Base-by-base conservation (phyloP, 371 early-diverging fungal genomes). In the Rhizopus arrhizus region DNA sequence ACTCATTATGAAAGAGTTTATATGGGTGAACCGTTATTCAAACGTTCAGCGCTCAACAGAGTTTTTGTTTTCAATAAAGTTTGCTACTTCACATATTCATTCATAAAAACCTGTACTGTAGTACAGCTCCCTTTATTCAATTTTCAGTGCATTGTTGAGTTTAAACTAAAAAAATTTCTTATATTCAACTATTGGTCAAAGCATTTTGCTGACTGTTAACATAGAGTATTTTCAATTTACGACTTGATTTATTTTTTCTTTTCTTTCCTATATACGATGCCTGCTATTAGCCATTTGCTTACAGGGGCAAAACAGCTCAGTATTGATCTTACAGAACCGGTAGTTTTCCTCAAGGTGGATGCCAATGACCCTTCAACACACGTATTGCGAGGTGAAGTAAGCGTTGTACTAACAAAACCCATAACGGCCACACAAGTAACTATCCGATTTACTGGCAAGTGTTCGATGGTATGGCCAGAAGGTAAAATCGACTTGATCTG, bases 401-500 rank as follows among this genome's bases (percentile, higher is more conserved):
- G 68, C 41, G 32, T 81, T 36, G 68, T 76, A 13, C 55, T 78
- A 32, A 64, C 74, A 2, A 74, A 68, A 34, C 78, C 78, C 3
- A 66, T 69, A 8, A 10, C 55, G 4, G 64, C 66, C 0, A 62
- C 76, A 3, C 45, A 61, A 15, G 66, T 81, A 7, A 54, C 58
- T 2, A 57, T 81, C 41, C 69, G 76, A 58, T 64, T 78, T 22
- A 53, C 68, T 31, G 81, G 81, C 5, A 72, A 73, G 56, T 66
- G 69, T 5, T 58, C 68, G 29, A 74, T 58, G 28, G 40, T 81
- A 6, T 81, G 81, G 81, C 81, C 81, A 9, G 78, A 81, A 71
- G 78, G 81, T 80, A 73, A 5, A 10, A 11, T 11, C 13, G 5
- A 43, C 9, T 22, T 22, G 22, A 22, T 22, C 2, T 1, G 22